Evolutionary conservation across 176 grass and related monocot species (phyloP), one percentile per base, ranked within the genome.

Genomic region (Poa annua): DNA sequence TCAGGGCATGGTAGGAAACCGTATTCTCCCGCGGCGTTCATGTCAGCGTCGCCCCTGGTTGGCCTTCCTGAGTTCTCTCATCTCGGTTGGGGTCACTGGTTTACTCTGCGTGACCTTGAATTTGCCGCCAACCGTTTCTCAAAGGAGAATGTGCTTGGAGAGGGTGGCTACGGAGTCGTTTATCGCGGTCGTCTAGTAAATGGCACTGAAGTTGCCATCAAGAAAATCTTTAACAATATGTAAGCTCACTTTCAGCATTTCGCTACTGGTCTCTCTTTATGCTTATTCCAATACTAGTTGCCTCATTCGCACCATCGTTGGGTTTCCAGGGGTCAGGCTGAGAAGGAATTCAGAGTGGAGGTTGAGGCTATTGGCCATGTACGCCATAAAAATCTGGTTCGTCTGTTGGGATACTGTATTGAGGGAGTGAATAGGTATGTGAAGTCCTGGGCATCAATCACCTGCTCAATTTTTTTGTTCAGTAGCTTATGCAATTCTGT

Each of bases 321-420:
- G 69, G 38, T 80, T 89, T 95, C 36, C 76, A 99, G 96, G 85
- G 96, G 96, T 2, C 96, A 99, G 74, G 96, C 96, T 56, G 96
- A 99, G 75, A 99, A 94, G 76, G 96, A 99, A 85, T 99, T 99
- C 76, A 99, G 96, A 78, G 93, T 99, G 21, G 96, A 99, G 89
- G 96, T 96, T 52, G 96, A 99, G 79, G 96, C 96, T 75, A 99
- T 99, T 92, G 96, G 96, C 64, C 93, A 99, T 82, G 96, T 99
- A 35, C 77, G 96, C 15, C 96, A 99, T 54, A 99, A 99, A 75
- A 99, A 99, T 89, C 79, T 99, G 70, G 96, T 92, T 85, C 93
- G 96, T 32, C 84, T 99, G 16, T 77, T 99, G 86, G 96, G 96
- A 62, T 99, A 99, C 75, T 99, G 93, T 85, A 86, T 99, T 32